These are phyloP conservation scores for Thalia dealbata DNA, from an alignment of 176 grass and related monocot genomes.

Conservation along the genomic window DNA sequence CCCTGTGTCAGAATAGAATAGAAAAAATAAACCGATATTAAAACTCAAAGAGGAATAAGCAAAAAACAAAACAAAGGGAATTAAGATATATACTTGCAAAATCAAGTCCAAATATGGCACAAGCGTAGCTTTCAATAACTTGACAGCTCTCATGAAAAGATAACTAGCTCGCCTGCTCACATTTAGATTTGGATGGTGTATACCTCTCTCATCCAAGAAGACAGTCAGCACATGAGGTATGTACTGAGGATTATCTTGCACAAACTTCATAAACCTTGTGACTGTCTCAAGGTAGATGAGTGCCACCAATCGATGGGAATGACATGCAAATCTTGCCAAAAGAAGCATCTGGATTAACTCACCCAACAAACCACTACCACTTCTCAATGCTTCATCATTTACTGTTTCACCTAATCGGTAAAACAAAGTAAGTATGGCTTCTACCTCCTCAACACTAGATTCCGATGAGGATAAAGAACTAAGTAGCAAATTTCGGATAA, in stretches of 20 bases:
- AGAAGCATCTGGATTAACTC: slow-evolving; percentile 83
- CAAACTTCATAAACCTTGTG: slow-evolving; percentile 79
- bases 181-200: slow-evolving; percentile 68
- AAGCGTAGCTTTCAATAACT: slow-evolving; percentile 68
- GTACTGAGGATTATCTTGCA: slow-evolving; percentile 72
- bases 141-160: slow-evolving; percentile 92
- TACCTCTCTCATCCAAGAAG: slow-evolving; percentile 84
- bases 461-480: slow-evolving; percentile 49
- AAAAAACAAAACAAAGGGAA: slow-evolving; percentile 26
- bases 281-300: slow-evolving; percentile 81
- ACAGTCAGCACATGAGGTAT: slow-evolving; percentile 53
- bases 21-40: no score
- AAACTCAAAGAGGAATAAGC: slow-evolving; percentile 12
- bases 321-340: slow-evolving; percentile 60
- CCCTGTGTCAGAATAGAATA: slow-evolving; percentile 40
- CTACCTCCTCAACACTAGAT: slow-evolving; percentile 66
- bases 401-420: slow-evolving; percentile 64
- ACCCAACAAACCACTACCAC: slow-evolving; percentile 43
- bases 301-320: slow-evolving; percentile 74
- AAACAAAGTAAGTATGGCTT: slow-evolving; percentile 72
- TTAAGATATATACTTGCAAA: slow-evolving; percentile 57
- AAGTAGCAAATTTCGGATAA: slow-evolving; percentile 60
- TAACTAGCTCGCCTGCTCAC: slow-evolving; percentile 77
- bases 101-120: slow-evolving; percentile 81
- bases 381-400: slow-evolving; percentile 59